Percentiles rank a stretch among this genome's conserved stretches.
phyloP scores from a whole-genome alignment of 2,329 filamentous ascomycete species.

The Balansia obtecta region DNA sequence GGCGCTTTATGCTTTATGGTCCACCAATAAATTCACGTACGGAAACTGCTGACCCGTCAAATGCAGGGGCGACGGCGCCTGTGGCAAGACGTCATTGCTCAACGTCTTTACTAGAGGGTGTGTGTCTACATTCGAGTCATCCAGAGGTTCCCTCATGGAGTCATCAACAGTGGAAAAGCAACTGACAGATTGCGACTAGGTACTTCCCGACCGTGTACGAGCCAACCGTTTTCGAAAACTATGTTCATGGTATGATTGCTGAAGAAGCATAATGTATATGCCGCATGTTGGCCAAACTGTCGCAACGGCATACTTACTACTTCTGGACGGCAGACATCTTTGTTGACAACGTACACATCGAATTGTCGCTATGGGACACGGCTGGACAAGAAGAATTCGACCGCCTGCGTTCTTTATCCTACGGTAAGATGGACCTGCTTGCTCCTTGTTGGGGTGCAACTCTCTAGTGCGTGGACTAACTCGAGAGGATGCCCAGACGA shows the following conservation, averaged over 20 bases:
- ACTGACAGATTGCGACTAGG: slow-evolving; percentile 28
- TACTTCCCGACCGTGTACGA: slow-evolving; percentile 98
- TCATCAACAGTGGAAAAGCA: background rate
- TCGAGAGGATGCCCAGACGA: slow-evolving; percentile 39
- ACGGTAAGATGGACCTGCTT: slow-evolving; percentile 42
- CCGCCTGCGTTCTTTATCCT: slow-evolving; percentile 84
- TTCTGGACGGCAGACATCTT: slow-evolving; percentile 62
- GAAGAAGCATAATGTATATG: background rate
- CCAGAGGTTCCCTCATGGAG: background rate
- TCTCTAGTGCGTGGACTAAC: slow-evolving; percentile 5
- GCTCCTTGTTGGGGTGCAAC: background rate
- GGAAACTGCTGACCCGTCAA: background rate
- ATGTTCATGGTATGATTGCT: slow-evolving; percentile 71
- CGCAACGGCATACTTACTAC: slow-evolving; percentile 1
- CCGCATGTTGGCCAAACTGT: background rate
- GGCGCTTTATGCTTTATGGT: background rate
- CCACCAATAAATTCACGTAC: background rate
- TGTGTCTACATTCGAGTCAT: slow-evolving; percentile 17
- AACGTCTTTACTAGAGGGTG: slow-evolving; percentile 98
- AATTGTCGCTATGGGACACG: slow-evolving; percentile 95
- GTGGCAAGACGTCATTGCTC: slow-evolving; percentile 89
- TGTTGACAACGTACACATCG: slow-evolving; percentile 93
- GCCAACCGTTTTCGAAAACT: slow-evolving; percentile 97
- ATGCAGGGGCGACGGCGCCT: slow-evolving; percentile 80
- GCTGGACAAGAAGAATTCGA: slow-evolving; percentile 99